Evolutionary conservation across 164 flowering plant genomes (phyloP).

Genomic region (Brasenia schreberi): DNA sequence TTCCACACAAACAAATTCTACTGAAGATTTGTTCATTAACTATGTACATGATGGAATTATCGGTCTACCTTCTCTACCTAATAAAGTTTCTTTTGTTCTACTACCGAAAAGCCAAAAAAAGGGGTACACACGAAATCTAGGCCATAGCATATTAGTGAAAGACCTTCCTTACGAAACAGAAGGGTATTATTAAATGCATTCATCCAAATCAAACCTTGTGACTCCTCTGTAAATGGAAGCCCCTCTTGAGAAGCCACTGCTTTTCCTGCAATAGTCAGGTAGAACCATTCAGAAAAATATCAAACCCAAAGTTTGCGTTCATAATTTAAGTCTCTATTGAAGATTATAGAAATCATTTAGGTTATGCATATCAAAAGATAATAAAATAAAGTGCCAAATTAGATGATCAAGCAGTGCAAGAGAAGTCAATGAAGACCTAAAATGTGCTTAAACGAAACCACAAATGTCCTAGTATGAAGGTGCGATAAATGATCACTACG

Average conservation of each 20-base stretch:
- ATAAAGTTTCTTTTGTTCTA: background rate
- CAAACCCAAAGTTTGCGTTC: background rate
- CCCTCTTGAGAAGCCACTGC: constrained; percentile 86
- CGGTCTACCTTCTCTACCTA: background rate
- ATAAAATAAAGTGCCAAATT: too few relatives aligned
- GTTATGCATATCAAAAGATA: too few relatives aligned
- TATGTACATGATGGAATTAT: background rate
- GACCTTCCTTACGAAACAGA: too few relatives aligned
- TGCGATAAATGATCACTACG: too few relatives aligned
- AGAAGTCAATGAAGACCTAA: too few relatives aligned
- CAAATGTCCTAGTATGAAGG: too few relatives aligned
- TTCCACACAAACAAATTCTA: background rate
- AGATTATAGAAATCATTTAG: too few relatives aligned
- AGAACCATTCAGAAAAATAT: background rate
- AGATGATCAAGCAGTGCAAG: too few relatives aligned
- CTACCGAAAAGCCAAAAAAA: background rate
- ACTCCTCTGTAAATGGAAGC: constrained; percentile 84
- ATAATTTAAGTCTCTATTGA: too few relatives aligned
- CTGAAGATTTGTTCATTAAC: background rate
- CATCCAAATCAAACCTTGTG: constrained; percentile 34
- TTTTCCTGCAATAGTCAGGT: constrained; percentile 29
- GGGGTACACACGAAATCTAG: too few relatives aligned
- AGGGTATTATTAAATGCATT: background rate
- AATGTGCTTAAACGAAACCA: too few relatives aligned
- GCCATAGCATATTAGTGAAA: background rate